Conservation (phyloP, 345 rosid species). For the Corymbia maculata region DNA sequence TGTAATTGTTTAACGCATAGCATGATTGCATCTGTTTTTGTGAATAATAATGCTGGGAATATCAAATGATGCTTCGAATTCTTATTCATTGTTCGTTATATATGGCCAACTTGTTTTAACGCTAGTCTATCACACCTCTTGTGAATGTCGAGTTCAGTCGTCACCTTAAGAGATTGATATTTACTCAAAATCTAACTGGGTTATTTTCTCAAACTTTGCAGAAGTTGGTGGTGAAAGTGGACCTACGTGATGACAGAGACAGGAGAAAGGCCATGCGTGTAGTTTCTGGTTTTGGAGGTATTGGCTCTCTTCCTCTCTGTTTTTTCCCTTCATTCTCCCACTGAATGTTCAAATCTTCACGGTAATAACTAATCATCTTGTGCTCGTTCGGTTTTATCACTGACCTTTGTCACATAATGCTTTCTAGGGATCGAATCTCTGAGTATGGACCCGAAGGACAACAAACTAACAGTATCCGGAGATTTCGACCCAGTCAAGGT, state of each 20-base stretch:
- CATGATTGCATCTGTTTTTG: background rate
- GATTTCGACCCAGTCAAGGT: background rate
- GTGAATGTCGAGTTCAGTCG: background rate
- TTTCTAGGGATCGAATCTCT: background rate
- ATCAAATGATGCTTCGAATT: background rate
- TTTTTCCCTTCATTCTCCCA: background rate
- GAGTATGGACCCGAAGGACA: background rate
- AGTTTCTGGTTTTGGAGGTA: background rate
- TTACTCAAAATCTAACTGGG: background rate
- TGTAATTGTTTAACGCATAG: background rate
- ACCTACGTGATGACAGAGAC: background rate
- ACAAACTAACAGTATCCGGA: slow-evolving; percentile 3
- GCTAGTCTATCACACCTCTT: background rate
- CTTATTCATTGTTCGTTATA: no score
- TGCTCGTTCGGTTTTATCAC: background rate
- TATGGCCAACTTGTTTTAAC: background rate
- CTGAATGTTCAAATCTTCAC: background rate
- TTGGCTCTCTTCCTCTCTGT: background rate
- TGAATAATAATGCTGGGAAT: background rate
- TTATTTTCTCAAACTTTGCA: background rate
- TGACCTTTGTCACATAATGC: background rate
- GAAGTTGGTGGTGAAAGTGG: slow-evolving; percentile 1
- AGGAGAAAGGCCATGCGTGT: slow-evolving; percentile 3
- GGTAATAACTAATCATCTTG: background rate
- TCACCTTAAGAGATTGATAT: background rate